Base-by-base conservation (phyloP, 371 early-diverging fungal species). In the Syncephalastrum sp. region DNA sequence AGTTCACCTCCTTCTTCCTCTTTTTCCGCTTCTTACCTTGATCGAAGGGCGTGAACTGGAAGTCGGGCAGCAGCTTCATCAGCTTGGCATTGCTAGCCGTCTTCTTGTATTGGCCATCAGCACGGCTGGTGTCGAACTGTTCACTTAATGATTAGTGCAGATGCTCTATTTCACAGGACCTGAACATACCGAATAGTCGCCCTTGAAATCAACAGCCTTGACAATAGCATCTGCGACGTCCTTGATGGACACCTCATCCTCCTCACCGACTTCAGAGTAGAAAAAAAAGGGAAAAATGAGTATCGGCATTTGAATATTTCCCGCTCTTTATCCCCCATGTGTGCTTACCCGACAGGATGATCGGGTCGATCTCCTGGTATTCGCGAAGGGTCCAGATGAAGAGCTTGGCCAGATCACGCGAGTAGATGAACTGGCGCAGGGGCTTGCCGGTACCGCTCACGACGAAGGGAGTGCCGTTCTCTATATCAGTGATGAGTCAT, bases 101-200 rank as follows among this genome's bases (percentile, higher is more conserved):
- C 85, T 93, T 93, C 68, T 91, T 91, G 70, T 73, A 91, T 70
- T 93, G 93, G 23, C 93, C 93, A 70, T 93, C 93, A 16, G 91
- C 83, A 64, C 84, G 84, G 50, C 82, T 74, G 52, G 88, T 78
- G 72, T 93, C 93, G 68, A 89, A 91, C 70, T 78, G 63, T 10
- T 25, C 46, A 27, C 21, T 21, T 21, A 21, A 21, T 2, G 2
- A 21, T 21, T 21, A 21, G 21, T 2, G 21, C 21, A 2, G 21
- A 21, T 21, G 21, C 21, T 21, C 21, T 21, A 21, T 21, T 21
- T 0, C 21, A 21, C 21, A 21, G 21, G 21, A 21, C 21, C 21
- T 21, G 21, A 21, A 53, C 67, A 68, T 75, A 74, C 74, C 25
- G 71, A 60, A 64, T 86, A 85, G 17, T 82, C 82, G 8, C 85